A percentile compares a stretch with the other conserved stretches of the same genome.
Evolutionary conservation across 352 stramenopile genomes (phyloP).

Genomic region (Aphanomyces invadans): DNA sequence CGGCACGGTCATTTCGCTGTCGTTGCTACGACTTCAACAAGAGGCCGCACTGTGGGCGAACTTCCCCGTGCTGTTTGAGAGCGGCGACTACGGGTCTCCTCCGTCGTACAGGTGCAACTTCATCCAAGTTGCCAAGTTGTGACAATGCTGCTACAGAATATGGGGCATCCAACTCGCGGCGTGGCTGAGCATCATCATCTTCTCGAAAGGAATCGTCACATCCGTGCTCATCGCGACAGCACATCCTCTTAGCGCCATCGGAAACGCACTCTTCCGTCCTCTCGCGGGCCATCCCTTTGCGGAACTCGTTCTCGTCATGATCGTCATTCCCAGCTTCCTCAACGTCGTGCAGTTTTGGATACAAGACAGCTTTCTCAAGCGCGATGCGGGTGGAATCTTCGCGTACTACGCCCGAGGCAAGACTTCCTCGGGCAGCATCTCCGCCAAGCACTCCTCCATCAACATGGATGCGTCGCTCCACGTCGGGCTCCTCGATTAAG

Average conservation of each 20-base stretch:
- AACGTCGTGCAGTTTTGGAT: slow-evolving; percentile 84
- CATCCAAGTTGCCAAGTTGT: not conserved
- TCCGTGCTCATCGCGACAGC: slow-evolving; percentile 54
- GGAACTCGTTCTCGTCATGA: slow-evolving; percentile 70
- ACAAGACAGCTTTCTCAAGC: slow-evolving; percentile 78
- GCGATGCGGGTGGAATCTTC: slow-evolving; percentile 53
- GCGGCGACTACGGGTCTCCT: slow-evolving; percentile 64
- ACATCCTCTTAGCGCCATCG: slow-evolving; percentile 43
- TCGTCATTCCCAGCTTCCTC: slow-evolving; percentile 75
- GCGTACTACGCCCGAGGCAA: slow-evolving; percentile 31
- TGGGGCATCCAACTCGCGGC: slow-evolving; percentile 49
- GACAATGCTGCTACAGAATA: slow-evolving; percentile 29
- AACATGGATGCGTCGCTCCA: slow-evolving; percentile 66
- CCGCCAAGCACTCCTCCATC: slow-evolving; percentile 34
- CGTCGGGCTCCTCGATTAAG: slow-evolving; percentile 42
- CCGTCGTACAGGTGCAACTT: slow-evolving; percentile 40
- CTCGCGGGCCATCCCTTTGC: slow-evolving; percentile 54
- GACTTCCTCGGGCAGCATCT: not conserved
- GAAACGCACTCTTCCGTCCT: slow-evolving; percentile 55
- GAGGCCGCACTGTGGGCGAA: slow-evolving; percentile 64
- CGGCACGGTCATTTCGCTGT: slow-evolving; percentile 67
- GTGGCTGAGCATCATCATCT: slow-evolving; percentile 71
- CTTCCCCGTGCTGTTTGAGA: slow-evolving; percentile 67
- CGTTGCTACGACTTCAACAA: slow-evolving; percentile 65
- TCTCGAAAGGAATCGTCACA: slow-evolving; percentile 70